Percentiles rank a stretch among this genome's conserved stretches.
These are phyloP conservation scores for Otatea glauca DNA, from an alignment of 176 grass and related monocot genomes.

Conservation along the genomic window DNA sequence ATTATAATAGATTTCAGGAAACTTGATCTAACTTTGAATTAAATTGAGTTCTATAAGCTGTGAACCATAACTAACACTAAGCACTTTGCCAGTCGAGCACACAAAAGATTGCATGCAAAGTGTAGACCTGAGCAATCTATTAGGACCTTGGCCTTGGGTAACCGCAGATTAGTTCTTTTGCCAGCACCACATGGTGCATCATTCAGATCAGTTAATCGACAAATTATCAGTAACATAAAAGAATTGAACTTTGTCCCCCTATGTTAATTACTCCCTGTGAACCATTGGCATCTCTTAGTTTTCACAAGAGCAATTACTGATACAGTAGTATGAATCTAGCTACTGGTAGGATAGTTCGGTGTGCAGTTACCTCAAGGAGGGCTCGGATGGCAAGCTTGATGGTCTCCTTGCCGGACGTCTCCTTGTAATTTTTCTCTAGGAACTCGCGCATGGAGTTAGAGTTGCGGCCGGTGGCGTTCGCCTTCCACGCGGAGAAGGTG, in stretches of 20 bases:
- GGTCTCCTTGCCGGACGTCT: constrained; percentile 93
- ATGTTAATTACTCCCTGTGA: background rate
- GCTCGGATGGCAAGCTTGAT: constrained; percentile 88
- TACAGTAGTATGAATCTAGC: constrained; percentile 8
- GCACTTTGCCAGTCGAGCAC: background rate
- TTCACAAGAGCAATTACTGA: background rate
- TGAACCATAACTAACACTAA: background rate
- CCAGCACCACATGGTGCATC: background rate
- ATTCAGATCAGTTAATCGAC: background rate
- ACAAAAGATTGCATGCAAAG: background rate
- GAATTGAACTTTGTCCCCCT: background rate
- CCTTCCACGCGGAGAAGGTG: constrained; percentile 95
- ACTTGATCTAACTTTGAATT: background rate
- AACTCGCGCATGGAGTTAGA: constrained; percentile 97
- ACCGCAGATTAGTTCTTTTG: background rate
- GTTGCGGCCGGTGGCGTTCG: constrained; percentile 91
- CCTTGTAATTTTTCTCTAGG: constrained; percentile 96
- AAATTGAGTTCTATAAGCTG: background rate
- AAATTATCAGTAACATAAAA: background rate
- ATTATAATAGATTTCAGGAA: background rate
- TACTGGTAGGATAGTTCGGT: background rate
- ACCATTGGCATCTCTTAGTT: background rate
- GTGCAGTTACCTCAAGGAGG: constrained; percentile 76
- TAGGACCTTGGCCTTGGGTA: background rate
- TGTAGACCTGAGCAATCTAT: background rate